Conservation (phyloP, 805 yeast genomes). For the Ogataea haglerorum region DNA sequence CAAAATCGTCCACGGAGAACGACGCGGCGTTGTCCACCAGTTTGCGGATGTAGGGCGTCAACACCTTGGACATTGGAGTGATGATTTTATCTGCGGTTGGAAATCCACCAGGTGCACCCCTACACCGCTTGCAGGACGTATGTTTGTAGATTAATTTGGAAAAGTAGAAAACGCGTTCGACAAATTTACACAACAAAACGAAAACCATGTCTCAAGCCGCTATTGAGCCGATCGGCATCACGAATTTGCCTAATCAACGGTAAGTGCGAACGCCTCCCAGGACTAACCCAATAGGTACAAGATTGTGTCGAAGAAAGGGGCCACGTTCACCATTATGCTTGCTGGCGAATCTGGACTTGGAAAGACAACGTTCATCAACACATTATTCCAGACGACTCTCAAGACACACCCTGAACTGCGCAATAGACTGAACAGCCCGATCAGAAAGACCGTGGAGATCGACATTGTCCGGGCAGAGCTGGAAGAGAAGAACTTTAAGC, state of each 20-base stretch:
- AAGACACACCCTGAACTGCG: slow-evolving; percentile 56
- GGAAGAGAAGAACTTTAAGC: slow-evolving; percentile 78
- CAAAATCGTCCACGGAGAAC: slow-evolving; percentile 61
- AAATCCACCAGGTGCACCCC: not conserved
- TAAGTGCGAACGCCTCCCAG: slow-evolving; percentile 25
- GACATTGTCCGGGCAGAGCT: slow-evolving; percentile 76
- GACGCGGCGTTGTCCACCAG: slow-evolving; percentile 58
- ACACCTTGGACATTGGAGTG: slow-evolving; percentile 18
- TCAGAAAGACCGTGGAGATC: slow-evolving; percentile 70
- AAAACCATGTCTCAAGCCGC: slow-evolving; percentile 25
- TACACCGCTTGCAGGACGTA: slow-evolving; percentile 1
- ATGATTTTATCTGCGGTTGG: not conserved
- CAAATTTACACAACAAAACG: slow-evolving; percentile 6
- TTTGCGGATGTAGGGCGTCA: slow-evolving; percentile 62
- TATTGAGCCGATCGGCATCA: slow-evolving; percentile 61
- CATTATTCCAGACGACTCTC: slow-evolving; percentile 72
- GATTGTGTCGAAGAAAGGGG: slow-evolving; percentile 71
- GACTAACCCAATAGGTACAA: slow-evolving; percentile 48
- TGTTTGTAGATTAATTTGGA: slow-evolving; percentile 2
- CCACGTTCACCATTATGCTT: slow-evolving; percentile 75
- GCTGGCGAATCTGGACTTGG: slow-evolving; percentile 93
- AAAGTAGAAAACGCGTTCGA: slow-evolving; percentile 9
- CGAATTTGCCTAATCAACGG: slow-evolving; percentile 74
- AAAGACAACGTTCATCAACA: slow-evolving; percentile 86
- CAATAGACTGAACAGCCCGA: slow-evolving; percentile 55